Base-by-base conservation (phyloP, 768 basidiomycete genomes). In the Chalciporus sphaerocephalus region DNA sequence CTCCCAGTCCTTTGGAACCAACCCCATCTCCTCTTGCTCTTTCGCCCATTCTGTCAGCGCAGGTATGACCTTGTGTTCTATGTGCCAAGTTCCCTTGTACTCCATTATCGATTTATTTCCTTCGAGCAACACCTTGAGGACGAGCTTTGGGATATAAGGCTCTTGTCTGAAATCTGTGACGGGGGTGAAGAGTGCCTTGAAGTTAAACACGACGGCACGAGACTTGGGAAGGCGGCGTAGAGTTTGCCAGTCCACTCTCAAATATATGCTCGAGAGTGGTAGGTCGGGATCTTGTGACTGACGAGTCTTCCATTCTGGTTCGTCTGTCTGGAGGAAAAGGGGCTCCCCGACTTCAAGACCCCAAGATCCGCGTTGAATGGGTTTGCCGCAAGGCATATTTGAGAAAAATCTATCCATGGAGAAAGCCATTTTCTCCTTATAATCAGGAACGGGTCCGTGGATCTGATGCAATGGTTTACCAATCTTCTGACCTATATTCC, bases 161-260 rank as follows among this genome's bases (percentile, higher is more conserved):
- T 79, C 78, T 6, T 63, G 52, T 35, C 68, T 56, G 40, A 79
- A 71, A 20, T 69, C 55, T 10, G 64, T 67, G 17, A 74, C 50
- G 0, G 76, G 76, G 2, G 75, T 79, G 57, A 79, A 80, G 20
- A 80, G 58, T 9, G 74, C 69, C 50, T 76, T 79, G 58, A 72
- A 78, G 53, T 77, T 78, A 63, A 79, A 79, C 7, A 74, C 64
- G 20, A 80, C 74, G 0, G 74, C 72, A 10, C 60, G 61, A 6
- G 77, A 76, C 42, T 59, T 58, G 11, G 78, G 76, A 34, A 79
- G 55, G 24, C 75, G 69, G 15, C 76, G 68, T 24, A 79, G 55
- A 7, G 75, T 78, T 53, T 80, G 78, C 76, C 77, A 79, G 46
- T 79, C 76, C 16, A 80, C 74, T 12, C 77, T 72, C 33, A 80